Percentiles rank a stretch among this genome's conserved stretches.
Conservation (phyloP, 2,329 filamentous ascomycete genomes). For the Beauveria rudraprayagi region DNA sequence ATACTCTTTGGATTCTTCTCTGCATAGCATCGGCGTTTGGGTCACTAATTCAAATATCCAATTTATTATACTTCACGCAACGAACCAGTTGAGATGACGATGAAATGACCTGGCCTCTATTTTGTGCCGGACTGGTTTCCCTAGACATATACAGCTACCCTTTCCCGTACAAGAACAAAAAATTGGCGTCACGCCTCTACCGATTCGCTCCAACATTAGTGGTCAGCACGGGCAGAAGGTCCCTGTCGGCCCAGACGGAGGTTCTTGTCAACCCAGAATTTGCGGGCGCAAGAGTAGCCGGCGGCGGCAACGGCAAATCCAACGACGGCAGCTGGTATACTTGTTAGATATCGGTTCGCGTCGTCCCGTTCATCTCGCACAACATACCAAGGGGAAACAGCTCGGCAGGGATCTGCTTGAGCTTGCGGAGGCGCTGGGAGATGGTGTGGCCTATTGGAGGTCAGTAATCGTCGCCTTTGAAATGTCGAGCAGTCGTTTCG, state of each 20-base stretch:
- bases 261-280: slow-evolving; percentile 84
- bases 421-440: slow-evolving; percentile 84
- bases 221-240: slow-evolving; percentile 31
- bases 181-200: slow-evolving; percentile 12
- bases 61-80: slow-evolving; percentile 2
- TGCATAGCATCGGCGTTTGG: slow-evolving; percentile 41
- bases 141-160: slow-evolving; percentile 13
- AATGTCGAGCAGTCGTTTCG: slow-evolving; percentile 8
- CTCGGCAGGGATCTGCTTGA: slow-evolving; percentile 88
- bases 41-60: slow-evolving; percentile 13
- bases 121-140: slow-evolving; percentile 12
- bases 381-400: slow-evolving; percentile 80
- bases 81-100: not conserved
- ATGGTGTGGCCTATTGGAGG: slow-evolving; percentile 73
- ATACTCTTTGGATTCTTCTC: not conserved
- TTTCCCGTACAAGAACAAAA: slow-evolving; percentile 15
- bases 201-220: slow-evolving; percentile 22
- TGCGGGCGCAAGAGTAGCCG: slow-evolving; percentile 71
- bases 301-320: slow-evolving; percentile 75
- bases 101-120: slow-evolving; percentile 11
- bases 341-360: not conserved
- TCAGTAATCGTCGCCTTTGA: slow-evolving; percentile 13
- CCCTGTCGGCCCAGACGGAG: slow-evolving; percentile 75
- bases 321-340: slow-evolving; percentile 66
- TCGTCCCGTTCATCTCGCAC: not conserved